phyloP scores from a whole-genome alignment of 192 early-diverging fungal species.

The Cladochytrium replicatum region DNA sequence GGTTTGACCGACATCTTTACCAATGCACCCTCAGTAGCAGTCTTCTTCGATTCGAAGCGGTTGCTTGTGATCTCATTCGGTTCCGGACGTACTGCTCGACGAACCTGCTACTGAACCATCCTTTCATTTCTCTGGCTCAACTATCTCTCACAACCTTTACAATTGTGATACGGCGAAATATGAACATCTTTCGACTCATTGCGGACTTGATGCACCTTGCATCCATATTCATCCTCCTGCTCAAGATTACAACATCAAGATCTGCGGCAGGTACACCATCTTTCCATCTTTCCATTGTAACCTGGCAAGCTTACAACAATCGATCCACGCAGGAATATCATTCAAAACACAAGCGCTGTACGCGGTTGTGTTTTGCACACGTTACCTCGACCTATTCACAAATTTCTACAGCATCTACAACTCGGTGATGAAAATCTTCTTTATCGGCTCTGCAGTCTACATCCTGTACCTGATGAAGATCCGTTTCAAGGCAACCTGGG shows the following conservation, averaged over 20 bases:
- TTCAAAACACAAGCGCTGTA: constrained; percentile 95
- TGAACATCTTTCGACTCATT: constrained; percentile 88
- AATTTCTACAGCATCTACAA: constrained; percentile 80
- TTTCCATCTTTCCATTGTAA: background rate
- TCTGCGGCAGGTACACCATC: constrained; percentile 70
- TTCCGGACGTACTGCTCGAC: no score
- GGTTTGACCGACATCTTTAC: no score
- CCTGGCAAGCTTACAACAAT: background rate
- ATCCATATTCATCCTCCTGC: constrained; percentile 85
- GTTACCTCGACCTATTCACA: constrained; percentile 85
- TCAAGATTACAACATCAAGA: constrained; percentile 82
- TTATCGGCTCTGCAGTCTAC: constrained; percentile 75
- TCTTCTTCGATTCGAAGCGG: no score
- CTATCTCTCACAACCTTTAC: no score
- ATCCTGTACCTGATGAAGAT: constrained; percentile 84
- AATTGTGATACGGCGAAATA: no score
- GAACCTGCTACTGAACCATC: no score
- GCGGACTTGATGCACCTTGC: constrained; percentile 92
- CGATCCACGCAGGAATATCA: constrained; percentile 67
- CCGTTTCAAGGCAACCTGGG: constrained; percentile 83
- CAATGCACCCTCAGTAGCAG: no score
- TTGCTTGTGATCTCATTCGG: no score
- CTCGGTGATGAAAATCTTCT: constrained; percentile 90
- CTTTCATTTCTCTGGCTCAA: no score
- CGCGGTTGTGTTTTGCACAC: constrained; percentile 80